phyloP scores from a whole-genome alignment of 306 rosid genomes.

The Cucumis hystrix region DNA sequence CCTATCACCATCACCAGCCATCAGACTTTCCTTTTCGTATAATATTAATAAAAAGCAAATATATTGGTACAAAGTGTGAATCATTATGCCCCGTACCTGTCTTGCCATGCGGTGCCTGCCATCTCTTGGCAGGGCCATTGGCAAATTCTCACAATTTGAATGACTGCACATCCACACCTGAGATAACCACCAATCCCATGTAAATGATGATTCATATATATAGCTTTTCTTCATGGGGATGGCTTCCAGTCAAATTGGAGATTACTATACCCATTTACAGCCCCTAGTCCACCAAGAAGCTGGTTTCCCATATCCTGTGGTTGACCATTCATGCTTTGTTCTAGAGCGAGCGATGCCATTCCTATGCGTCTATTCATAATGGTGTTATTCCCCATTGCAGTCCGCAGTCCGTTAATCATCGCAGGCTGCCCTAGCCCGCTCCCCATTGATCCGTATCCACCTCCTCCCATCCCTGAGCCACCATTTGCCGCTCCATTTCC shows the following conservation, averaged over 20 bases:
- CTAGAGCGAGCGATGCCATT: slow-evolving; percentile 61
- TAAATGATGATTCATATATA: neutral
- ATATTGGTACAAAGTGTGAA: slow-evolving; percentile 58
- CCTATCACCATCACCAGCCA: slow-evolving; percentile 32
- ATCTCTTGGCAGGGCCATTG: slow-evolving; percentile 21
- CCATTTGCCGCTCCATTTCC: slow-evolving; percentile 45
- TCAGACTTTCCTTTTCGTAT: slow-evolving; percentile 42
- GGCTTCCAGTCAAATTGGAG: slow-evolving; percentile 86
- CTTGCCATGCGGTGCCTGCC: slow-evolving; percentile 6
- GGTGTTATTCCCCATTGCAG: slow-evolving; percentile 61
- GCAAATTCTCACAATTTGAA: slow-evolving; percentile 31
- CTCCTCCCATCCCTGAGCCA: slow-evolving; percentile 44
- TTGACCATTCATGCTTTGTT: slow-evolving; percentile 71
- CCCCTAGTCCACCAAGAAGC: slow-evolving; percentile 73
- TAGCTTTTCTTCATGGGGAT: slow-evolving; percentile 38
- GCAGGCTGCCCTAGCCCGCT: slow-evolving; percentile 50
- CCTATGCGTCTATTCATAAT: slow-evolving; percentile 83
- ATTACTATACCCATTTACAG: slow-evolving; percentile 66
- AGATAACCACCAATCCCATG: slow-evolving; percentile 10
- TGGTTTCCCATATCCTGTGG: slow-evolving; percentile 79
- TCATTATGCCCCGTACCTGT: slow-evolving; percentile 36
- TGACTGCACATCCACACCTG: slow-evolving; percentile 41
- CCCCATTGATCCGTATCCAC: slow-evolving; percentile 53
- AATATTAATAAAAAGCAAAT: slow-evolving; percentile 36
- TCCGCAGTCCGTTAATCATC: slow-evolving; percentile 72